Evolutionary conservation across 2,329 filamentous ascomycete species (phyloP).

Genomic region (Botrytis byssoidea): DNA sequence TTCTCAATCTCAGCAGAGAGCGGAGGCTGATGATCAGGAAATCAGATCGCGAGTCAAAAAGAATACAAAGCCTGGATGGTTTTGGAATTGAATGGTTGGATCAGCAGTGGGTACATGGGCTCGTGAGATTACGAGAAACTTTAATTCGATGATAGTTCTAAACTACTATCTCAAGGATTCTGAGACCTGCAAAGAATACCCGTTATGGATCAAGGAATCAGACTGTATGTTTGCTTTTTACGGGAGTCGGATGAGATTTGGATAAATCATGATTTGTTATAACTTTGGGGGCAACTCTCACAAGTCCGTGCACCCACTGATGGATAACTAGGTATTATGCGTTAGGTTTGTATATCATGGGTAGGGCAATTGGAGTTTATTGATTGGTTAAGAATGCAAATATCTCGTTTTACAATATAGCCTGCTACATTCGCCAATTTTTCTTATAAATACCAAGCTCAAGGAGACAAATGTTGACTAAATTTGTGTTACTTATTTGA

Average conservation of each 20-base stretch:
- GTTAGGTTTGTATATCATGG: constrained; percentile 1
- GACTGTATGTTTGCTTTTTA: not conserved
- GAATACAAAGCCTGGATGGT: constrained; percentile 23
- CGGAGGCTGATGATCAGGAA: not conserved
- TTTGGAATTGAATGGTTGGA: constrained; percentile 25
- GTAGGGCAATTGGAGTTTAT: not conserved
- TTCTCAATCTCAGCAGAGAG: not conserved
- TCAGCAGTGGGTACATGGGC: not conserved
- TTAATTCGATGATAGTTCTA: not conserved
- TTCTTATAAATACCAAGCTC: constrained; percentile 14
- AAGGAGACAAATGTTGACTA: not conserved
- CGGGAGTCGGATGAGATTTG: not conserved
- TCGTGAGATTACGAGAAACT: not conserved
- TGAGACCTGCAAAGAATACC: not conserved
- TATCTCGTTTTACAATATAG: not conserved
- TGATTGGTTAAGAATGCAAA: constrained; percentile 17
- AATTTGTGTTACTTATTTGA: not conserved
- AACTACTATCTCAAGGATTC: not conserved
- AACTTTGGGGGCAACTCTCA: not conserved
- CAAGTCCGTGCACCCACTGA: not conserved
- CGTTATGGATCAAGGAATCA: not conserved
- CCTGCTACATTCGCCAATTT: constrained; percentile 2
- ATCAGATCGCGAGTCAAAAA: constrained; percentile 1
- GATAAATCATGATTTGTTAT: not conserved
- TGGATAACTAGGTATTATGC: not conserved